A percentile compares a stretch with the other conserved stretches of the same genome.
Evolutionary conservation across 805 yeast genomes (phyloP).

Genomic region (Yarrowia divulgata): DNA sequence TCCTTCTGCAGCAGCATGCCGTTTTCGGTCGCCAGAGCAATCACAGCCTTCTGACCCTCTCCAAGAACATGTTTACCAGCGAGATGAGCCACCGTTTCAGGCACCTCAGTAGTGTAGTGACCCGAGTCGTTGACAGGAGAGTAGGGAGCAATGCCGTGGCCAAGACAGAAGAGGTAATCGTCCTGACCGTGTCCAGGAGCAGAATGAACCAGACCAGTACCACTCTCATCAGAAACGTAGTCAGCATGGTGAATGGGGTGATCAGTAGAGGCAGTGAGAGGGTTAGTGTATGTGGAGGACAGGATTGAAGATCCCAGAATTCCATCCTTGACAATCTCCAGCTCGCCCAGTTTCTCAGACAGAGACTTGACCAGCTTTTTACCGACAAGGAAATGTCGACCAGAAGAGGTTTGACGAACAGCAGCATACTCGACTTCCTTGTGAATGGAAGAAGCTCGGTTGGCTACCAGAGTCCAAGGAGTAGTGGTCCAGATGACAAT

Average conservation of each 20-base stretch:
- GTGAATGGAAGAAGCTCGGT: slow-evolving; percentile 80
- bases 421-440: slow-evolving; percentile 64
- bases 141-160: slow-evolving; percentile 62
- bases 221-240: slow-evolving; percentile 81
- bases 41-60: slow-evolving; percentile 60
- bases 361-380: slow-evolving; percentile 56
- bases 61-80: slow-evolving; percentile 68
- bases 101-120: slow-evolving; percentile 62
- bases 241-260: slow-evolving; percentile 77
- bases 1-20: slow-evolving; percentile 48
- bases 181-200: slow-evolving; percentile 99
- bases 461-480: slow-evolving; percentile 95
- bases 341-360: slow-evolving; percentile 41
- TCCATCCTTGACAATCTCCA: slow-evolving; percentile 47
- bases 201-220: slow-evolving; percentile 95
- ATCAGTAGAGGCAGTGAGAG: slow-evolving; percentile 50
- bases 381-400: slow-evolving; percentile 62
- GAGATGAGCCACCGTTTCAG: slow-evolving; percentile 52
- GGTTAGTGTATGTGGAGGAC: slow-evolving; percentile 61
- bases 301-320: slow-evolving; percentile 55
- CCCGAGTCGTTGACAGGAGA: slow-evolving; percentile 87
- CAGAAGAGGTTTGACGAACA: slow-evolving; percentile 51
- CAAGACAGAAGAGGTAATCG: slow-evolving; percentile 76
- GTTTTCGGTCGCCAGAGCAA: slow-evolving; percentile 59
- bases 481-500: slow-evolving; percentile 92